Conservation (phyloP, 768 basidiomycete species). For the Xanthoconium purpureum region DNA sequence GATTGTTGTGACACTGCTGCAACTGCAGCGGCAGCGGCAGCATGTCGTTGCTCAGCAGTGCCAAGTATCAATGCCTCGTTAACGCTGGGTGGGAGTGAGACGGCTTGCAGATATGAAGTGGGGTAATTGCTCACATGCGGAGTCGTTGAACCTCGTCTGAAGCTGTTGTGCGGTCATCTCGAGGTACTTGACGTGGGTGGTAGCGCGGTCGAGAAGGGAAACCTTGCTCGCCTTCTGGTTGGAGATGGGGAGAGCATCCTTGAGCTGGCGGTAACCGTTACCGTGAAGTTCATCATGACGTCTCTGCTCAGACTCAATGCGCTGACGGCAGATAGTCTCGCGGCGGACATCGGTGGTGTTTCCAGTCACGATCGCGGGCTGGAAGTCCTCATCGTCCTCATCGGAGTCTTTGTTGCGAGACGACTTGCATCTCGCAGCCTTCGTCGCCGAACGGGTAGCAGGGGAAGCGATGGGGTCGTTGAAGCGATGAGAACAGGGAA, state of each 20-base stretch:
- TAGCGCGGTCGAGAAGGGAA: slow-evolving; percentile 83
- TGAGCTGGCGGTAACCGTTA: slow-evolving; percentile 86
- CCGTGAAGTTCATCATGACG: slow-evolving; percentile 90
- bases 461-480: slow-evolving; percentile 66
- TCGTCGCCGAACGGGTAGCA: slow-evolving; percentile 51
- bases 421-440: slow-evolving; percentile 42
- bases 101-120: neutral
- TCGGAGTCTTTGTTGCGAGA: slow-evolving; percentile 63
- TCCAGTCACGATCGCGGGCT: slow-evolving; percentile 44
- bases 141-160: slow-evolving; percentile 78
- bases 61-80: slow-evolving; percentile 89
- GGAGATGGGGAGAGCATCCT: slow-evolving; percentile 83
- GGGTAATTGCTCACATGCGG: slow-evolving; percentile 43
- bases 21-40: slow-evolving; percentile 53
- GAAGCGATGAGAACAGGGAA: slow-evolving; percentile 75
- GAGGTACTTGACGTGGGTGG: slow-evolving; percentile 82
- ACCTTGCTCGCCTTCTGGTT: slow-evolving; percentile 95
- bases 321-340: slow-evolving; percentile 87
- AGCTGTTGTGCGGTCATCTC: slow-evolving; percentile 75
- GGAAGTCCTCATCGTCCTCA: slow-evolving; percentile 74
- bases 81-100: slow-evolving; percentile 40
- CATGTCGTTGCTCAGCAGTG: slow-evolving; percentile 71
- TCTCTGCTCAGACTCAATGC: slow-evolving; percentile 91
- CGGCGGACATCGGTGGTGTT: slow-evolving; percentile 67
- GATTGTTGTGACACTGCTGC: slow-evolving; percentile 48